A percentile compares a stretch with the other conserved stretches of the same genome.
These are phyloP conservation scores for Teunomyces gatunensis DNA, from an alignment of 805 yeast genomes.

Conservation along the genomic window DNA sequence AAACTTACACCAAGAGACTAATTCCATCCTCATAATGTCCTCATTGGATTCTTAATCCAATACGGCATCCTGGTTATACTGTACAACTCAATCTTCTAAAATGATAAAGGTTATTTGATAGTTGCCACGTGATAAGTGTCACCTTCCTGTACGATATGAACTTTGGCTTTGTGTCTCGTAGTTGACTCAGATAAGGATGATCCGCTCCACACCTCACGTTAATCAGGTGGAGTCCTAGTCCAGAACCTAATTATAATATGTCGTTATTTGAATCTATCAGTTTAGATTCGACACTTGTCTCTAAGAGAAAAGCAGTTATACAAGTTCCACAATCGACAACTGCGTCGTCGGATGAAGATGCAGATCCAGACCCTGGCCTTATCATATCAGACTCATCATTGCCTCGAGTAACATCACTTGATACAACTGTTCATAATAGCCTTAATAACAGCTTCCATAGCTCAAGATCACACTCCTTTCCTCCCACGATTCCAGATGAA, in stretches of 20 bases:
- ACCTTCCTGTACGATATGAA: no score
- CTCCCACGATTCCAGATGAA: slow-evolving; percentile 10
- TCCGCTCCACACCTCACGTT: no score
- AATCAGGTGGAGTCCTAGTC: no score
- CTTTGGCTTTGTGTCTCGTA: no score
- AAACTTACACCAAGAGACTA: no score
- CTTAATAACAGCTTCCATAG: neutral
- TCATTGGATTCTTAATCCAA: no score
- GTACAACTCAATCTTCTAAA: no score
- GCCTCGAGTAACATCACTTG: slow-evolving; percentile 2
- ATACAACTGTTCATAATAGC: slow-evolving; percentile 3
- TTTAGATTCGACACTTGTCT: slow-evolving; percentile 10
- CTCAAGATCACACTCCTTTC: neutral
- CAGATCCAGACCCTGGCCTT: slow-evolving; percentile 14
- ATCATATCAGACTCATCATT: slow-evolving; percentile 9
- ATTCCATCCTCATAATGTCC: no score
- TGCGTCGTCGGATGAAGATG: slow-evolving; percentile 13
- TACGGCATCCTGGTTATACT: no score
- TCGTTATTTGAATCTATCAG: slow-evolving; percentile 15
- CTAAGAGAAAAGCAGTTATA: neutral
- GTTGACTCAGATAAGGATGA: no score
- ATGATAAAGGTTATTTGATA: no score
- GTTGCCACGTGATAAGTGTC: no score
- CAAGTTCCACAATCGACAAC: slow-evolving; percentile 6
- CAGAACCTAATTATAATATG: neutral